Evolutionary conservation across 2,329 filamentous ascomycete species (phyloP).

Genomic region (Pseudogymnoascus sp.): DNA sequence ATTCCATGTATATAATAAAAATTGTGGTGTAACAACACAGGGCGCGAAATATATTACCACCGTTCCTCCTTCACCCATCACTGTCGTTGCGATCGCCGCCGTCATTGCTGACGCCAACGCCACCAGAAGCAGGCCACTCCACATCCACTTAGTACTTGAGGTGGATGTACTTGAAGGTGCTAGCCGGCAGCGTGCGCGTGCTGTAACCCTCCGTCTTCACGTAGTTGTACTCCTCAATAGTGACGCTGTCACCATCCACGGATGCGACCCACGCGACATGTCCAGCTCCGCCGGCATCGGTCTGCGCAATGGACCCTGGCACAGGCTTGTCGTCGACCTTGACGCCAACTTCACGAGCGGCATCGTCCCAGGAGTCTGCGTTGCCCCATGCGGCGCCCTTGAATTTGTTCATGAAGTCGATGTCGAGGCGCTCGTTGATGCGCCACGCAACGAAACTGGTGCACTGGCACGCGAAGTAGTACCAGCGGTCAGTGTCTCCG

Average conservation of each 20-base stretch:
- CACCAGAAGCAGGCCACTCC: not conserved
- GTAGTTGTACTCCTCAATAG: not conserved
- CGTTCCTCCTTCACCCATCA: not conserved
- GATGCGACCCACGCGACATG: not conserved
- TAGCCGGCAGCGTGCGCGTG: not conserved
- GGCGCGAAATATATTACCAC: not conserved
- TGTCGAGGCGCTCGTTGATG: constrained; percentile 11
- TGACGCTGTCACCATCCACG: not conserved
- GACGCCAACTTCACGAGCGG: not conserved
- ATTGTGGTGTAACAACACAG: not conserved
- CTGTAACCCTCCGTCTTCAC: not conserved
- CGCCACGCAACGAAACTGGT: constrained; percentile 13
- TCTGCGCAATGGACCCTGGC: not conserved
- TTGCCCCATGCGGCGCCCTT: constrained; percentile 11
- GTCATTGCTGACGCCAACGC: not conserved
- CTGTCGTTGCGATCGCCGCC: not conserved
- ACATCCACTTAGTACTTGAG: not conserved
- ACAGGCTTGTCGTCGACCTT: not conserved
- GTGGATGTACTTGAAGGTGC: not conserved
- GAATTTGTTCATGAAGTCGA: constrained; percentile 13
- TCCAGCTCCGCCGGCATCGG: not conserved
- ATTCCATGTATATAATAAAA: not conserved
- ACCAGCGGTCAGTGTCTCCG: constrained; percentile 11
- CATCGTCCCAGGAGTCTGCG: not conserved
- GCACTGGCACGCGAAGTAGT: constrained; percentile 14